phyloP scores from a whole-genome alignment of 176 grass and related monocot species.

The Oryza glumipatula region DNA sequence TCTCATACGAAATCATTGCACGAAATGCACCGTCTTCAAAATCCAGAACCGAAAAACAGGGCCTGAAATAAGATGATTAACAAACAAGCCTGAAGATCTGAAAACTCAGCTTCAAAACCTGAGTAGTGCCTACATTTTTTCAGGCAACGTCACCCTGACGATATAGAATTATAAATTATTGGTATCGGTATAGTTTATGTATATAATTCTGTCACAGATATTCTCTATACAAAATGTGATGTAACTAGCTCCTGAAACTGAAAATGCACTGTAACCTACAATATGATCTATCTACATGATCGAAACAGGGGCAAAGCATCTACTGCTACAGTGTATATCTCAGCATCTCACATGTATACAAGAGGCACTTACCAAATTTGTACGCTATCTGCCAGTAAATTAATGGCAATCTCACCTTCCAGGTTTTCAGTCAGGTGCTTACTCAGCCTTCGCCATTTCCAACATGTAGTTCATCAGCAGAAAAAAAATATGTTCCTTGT shows the following conservation, averaged over 20 bases:
- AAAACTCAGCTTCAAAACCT: not conserved
- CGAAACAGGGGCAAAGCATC: not conserved
- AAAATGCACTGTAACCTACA: not conserved
- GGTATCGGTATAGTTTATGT: not conserved
- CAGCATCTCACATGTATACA: not conserved
- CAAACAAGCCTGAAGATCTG: not conserved
- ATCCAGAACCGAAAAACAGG: too few species aligned
- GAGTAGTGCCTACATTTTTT: not conserved
- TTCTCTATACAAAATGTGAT: not conserved
- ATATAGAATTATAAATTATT: too few species aligned
- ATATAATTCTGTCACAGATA: not conserved
- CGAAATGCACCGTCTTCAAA: too few species aligned
- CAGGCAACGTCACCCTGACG: not conserved
- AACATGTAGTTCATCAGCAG: not conserved
- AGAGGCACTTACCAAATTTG: not conserved
- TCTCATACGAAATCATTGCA: too few species aligned
- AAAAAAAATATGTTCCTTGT: not conserved
- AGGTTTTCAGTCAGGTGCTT: not conserved
- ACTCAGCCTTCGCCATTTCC: not conserved
- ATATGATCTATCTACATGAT: constrained; percentile 10
- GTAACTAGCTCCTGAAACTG: not conserved
- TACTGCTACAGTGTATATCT: not conserved
- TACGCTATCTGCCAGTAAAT: not conserved
- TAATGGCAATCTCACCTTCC: not conserved
- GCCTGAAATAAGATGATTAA: not conserved